Evolutionary conservation across 2,329 filamentous ascomycete species (phyloP).

Genomic region (Curvularia hawaiiensis): DNA sequence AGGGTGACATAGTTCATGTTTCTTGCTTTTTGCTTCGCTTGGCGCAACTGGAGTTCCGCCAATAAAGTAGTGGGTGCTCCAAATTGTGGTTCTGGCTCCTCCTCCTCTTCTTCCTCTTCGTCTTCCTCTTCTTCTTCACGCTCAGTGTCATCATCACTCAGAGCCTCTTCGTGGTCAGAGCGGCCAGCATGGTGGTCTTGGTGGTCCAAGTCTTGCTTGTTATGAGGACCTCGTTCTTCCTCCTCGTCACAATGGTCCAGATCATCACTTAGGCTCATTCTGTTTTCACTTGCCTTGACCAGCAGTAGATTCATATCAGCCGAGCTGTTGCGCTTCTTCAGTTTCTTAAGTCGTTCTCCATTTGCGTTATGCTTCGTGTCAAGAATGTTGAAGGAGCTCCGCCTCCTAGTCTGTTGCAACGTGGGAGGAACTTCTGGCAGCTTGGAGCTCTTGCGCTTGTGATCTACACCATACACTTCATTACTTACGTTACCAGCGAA

Average conservation of each 20-base stretch:
- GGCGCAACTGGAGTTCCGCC: constrained; percentile 88
- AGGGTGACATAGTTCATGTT: constrained; percentile 70
- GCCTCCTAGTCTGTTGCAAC: constrained; percentile 39
- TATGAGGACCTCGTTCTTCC: constrained; percentile 38
- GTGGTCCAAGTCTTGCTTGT: constrained; percentile 19
- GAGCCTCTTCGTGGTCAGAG: constrained; percentile 45
- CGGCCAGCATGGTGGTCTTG: neutral
- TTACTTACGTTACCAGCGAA: constrained; percentile 76
- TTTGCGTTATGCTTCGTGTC: constrained; percentile 46
- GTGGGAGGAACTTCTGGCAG: constrained; percentile 30
- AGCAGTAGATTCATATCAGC: constrained; percentile 44
- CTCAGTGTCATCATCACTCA: constrained; percentile 51
- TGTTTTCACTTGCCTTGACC: constrained; percentile 39
- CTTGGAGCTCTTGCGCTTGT: constrained; percentile 49
- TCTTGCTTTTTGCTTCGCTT: constrained; percentile 82
- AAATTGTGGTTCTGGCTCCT: constrained; percentile 55
- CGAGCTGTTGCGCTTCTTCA: constrained; percentile 50
- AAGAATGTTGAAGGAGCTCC: constrained; percentile 46
- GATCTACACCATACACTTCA: constrained; percentile 70
- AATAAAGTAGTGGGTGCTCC: constrained; percentile 87
- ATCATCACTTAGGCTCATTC: constrained; percentile 46
- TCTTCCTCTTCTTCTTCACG: constrained; percentile 50
- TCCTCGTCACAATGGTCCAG: constrained; percentile 36
- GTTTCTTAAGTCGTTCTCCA: constrained; percentile 46
- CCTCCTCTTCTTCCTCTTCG: constrained; percentile 51